phyloP scores from a whole-genome alignment of 2,329 filamentous ascomycete species.

The Lasiodiplodia theobromae region DNA sequence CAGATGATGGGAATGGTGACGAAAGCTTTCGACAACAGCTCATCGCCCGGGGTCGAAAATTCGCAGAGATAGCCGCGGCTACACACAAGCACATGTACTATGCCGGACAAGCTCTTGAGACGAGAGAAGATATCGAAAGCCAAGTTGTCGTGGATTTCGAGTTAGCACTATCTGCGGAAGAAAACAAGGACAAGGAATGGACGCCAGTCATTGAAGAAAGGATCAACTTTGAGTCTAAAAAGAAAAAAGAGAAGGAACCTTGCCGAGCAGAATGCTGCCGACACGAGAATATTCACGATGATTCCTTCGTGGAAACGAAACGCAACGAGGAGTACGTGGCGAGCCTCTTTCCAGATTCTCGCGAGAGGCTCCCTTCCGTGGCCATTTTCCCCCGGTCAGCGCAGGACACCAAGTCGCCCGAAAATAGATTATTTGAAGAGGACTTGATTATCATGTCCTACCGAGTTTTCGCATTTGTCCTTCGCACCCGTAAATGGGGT shows the following conservation, averaged over 20 bases:
- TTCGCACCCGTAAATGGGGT: neutral
- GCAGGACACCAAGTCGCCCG: neutral
- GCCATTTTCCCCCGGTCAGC: neutral
- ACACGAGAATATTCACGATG: neutral
- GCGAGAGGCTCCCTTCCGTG: neutral
- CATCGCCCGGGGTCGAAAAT: neutral
- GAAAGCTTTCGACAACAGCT: neutral
- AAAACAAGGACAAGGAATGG: neutral
- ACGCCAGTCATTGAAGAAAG: too few species aligned
- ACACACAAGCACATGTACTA: neutral
- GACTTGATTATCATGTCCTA: neutral
- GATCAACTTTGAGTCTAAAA: too few species aligned
- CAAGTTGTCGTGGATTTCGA: neutral
- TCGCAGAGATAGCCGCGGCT: neutral
- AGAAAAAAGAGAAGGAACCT: neutral
- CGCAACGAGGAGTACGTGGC: neutral
- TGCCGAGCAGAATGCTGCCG: neutral
- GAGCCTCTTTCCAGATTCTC: neutral
- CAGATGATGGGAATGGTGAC: too few species aligned
- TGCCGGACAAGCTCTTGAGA: neutral
- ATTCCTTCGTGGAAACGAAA: neutral
- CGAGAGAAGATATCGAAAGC: neutral
- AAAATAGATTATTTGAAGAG: neutral
- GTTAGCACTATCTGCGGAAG: neutral
- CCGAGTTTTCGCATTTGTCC: neutral